A percentile compares a stretch with the other conserved stretches of the same genome.
These are phyloP conservation scores for Aspergillus steynii DNA, from an alignment of 495 filamentous ascomycete species.

Conservation along the genomic window DNA sequence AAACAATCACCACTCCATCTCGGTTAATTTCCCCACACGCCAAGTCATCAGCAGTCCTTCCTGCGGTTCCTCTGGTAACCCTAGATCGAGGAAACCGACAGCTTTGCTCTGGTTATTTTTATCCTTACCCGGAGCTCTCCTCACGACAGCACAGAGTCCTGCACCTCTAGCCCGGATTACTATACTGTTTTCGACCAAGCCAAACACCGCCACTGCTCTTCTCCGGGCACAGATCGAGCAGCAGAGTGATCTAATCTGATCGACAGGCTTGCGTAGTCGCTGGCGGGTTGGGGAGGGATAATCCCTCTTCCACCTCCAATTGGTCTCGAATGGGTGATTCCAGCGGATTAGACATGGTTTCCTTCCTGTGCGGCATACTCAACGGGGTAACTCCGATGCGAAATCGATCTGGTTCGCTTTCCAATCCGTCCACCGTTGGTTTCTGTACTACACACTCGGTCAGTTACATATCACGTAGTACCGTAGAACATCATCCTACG, in stretches of 20 bases:
- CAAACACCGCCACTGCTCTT: too few species aligned
- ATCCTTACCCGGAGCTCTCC: not conserved
- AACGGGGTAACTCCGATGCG: not conserved
- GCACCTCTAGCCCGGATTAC: not conserved
- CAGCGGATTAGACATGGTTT: too few species aligned
- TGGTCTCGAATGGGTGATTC: too few species aligned
- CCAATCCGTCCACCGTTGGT: too few species aligned
- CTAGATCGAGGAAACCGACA: too few species aligned
- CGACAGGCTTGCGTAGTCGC: not conserved
- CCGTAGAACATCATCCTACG: too few species aligned
- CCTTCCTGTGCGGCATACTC: not conserved
- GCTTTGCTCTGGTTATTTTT: not conserved
- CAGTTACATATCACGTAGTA: too few species aligned
- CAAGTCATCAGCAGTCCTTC: slow-evolving; percentile 22
- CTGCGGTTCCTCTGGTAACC: not conserved
- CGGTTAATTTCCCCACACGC: slow-evolving; percentile 36
- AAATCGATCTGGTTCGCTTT: too few species aligned
- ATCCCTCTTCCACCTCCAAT: too few species aligned
- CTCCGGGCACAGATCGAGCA: not conserved
- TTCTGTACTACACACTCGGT: too few species aligned
- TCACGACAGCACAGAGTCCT: not conserved
- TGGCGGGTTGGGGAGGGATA: too few species aligned
- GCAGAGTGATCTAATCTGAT: not conserved
- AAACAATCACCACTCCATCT: not conserved
- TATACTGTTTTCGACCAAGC: not conserved